A percentile compares a stretch with the other conserved stretches of the same genome.
Conservation (phyloP, 2,329 filamentous ascomycete species). For the Byssothecium circinans region DNA sequence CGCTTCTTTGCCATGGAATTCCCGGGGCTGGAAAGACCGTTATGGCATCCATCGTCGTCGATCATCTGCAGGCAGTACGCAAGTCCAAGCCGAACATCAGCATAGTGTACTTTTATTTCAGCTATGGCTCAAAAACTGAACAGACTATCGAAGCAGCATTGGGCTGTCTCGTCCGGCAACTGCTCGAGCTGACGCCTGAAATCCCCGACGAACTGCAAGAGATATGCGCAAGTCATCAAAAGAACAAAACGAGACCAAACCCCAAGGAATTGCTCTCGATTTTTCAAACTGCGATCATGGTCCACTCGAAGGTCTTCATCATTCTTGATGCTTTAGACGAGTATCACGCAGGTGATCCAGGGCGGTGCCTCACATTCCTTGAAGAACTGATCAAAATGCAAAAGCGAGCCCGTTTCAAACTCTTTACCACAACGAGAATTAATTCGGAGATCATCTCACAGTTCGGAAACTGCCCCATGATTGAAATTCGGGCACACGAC, state of each 20-base stretch:
- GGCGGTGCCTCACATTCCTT: not conserved
- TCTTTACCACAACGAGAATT: not conserved
- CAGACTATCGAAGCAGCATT: conserved; percentile 26
- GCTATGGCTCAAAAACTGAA: conserved; percentile 42
- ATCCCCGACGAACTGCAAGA: not conserved
- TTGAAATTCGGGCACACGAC: too few species aligned
- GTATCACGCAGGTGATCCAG: not conserved
- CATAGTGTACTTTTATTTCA: conserved; percentile 52
- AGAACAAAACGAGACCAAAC: not conserved
- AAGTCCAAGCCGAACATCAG: conserved; percentile 26
- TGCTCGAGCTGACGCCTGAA: not conserved
- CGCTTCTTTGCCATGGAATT: conserved; percentile 50
- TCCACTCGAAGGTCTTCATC: conserved; percentile 11
- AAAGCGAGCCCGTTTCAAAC: not conserved
- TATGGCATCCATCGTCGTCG: conserved; percentile 44
- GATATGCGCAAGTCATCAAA: not conserved
- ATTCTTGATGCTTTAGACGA: conserved; percentile 37
- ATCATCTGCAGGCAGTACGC: conserved; percentile 39
- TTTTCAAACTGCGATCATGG: not conserved
- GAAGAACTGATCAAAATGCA: not conserved
- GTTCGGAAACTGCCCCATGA: too few species aligned
- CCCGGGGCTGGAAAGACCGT: conserved; percentile 53
- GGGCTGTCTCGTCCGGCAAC: not conserved
- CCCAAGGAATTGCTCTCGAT: not conserved
- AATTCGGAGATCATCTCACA: too few species aligned